These are phyloP conservation scores for Aspergillus baeticus DNA, from an alignment of 495 filamentous ascomycete species.

Conservation along the genomic window DNA sequence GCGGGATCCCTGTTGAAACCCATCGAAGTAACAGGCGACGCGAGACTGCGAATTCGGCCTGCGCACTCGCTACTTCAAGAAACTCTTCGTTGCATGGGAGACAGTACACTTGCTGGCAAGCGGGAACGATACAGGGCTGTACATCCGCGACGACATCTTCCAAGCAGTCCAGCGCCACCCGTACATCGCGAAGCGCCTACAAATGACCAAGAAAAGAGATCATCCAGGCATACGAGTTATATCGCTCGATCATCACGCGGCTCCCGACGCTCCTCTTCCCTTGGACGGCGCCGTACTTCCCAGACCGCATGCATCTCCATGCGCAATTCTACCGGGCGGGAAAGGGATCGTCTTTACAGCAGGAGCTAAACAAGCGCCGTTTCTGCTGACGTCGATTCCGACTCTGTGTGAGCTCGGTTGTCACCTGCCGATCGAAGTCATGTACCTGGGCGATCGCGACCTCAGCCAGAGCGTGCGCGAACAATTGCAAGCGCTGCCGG, in stretches of 20 bases:
- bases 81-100: constrained; percentile 20
- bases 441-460: constrained; percentile 37
- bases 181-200: constrained; percentile 1
- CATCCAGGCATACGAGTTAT: constrained; percentile 29
- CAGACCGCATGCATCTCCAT: constrained; percentile 29
- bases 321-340: constrained; percentile 21
- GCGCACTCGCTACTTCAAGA: constrained; percentile 19
- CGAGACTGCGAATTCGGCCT: constrained; percentile 19
- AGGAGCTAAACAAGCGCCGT: constrained; percentile 28
- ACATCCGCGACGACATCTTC: constrained; percentile 24
- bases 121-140: not conserved
- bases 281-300: constrained; percentile 32
- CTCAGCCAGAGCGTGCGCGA: constrained; percentile 22
- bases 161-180: constrained; percentile 18
- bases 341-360: constrained; percentile 35
- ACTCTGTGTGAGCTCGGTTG: constrained; percentile 31
- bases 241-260: constrained; percentile 22
- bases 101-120: constrained; percentile 13
- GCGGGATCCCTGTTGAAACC: constrained; percentile 6
- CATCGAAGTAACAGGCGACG: constrained; percentile 16
- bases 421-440: constrained; percentile 35
- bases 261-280: constrained; percentile 28
- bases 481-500: constrained; percentile 14
- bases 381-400: constrained; percentile 31
- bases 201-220: constrained; percentile 12